A percentile compares a stretch with the other conserved stretches of the same genome.
These are phyloP conservation scores for Dryadomyces quercivorus DNA, from an alignment of 2,329 filamentous ascomycete genomes.

Conservation along the genomic window DNA sequence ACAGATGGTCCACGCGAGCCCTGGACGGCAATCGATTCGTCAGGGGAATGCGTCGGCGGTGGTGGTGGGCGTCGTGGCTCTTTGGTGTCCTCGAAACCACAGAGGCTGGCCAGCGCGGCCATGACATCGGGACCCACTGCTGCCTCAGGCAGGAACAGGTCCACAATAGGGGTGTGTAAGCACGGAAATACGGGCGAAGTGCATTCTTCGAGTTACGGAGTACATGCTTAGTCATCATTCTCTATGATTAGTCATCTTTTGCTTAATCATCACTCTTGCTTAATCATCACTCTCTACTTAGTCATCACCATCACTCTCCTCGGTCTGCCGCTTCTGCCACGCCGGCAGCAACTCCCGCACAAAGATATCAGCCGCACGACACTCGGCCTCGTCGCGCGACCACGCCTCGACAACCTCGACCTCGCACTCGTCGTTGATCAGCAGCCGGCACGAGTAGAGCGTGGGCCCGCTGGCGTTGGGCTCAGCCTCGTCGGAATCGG, in stretches of 20 bases:
- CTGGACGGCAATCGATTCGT: neutral
- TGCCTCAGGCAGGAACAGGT: neutral
- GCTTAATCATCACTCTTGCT: no score
- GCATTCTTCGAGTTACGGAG: no score
- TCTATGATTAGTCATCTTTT: no score
- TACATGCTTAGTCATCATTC: no score
- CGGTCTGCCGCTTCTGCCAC: neutral
- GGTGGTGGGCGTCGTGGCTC: no score
- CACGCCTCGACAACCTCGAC: slow-evolving; percentile 32
- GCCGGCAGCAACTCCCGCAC: neutral
- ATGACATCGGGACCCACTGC: neutral
- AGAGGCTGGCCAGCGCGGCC: no score
- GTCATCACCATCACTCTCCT: neutral
- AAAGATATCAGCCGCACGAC: slow-evolving; percentile 33
- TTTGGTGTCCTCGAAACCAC: no score
- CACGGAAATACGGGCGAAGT: no score
- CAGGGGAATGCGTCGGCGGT: no score
- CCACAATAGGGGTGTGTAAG: neutral
- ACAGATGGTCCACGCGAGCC: neutral
- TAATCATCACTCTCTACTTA: no score
- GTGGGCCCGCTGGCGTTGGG: neutral
- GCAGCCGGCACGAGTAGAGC: slow-evolving; percentile 32
- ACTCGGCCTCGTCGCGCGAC: slow-evolving; percentile 38
- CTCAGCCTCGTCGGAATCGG: neutral
- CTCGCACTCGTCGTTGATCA: slow-evolving; percentile 33